phyloP scores from a whole-genome alignment of 805 yeast species.

The Teunomyces stri region DNA sequence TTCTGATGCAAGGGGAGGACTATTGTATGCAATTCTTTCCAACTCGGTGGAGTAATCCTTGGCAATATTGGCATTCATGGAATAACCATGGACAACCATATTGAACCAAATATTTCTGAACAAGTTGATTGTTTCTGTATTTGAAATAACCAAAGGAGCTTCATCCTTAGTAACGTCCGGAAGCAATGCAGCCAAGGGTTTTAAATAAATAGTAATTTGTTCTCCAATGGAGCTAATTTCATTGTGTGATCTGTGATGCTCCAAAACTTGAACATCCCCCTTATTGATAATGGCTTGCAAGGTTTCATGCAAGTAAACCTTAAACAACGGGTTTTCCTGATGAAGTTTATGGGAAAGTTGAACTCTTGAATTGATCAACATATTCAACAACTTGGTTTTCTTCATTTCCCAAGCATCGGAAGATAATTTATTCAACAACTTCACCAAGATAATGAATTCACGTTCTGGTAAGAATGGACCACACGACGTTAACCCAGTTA shows the following conservation, averaged over 20 bases:
- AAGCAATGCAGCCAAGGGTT: constrained; percentile 72
- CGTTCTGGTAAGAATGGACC: constrained; percentile 60
- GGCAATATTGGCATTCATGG: constrained; percentile 55
- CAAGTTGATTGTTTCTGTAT: constrained; percentile 51
- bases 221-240: constrained; percentile 70
- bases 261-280: constrained; percentile 75
- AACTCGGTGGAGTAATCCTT: constrained; percentile 48
- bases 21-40: constrained; percentile 71
- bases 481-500: constrained; percentile 61
- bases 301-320: constrained; percentile 60
- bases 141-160: constrained; percentile 41
- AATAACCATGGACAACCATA: constrained; percentile 86
- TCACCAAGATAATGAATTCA: constrained; percentile 64
- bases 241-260: constrained; percentile 75
- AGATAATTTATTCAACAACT: constrained; percentile 53
- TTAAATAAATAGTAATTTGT: constrained; percentile 60
- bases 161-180: constrained; percentile 51
- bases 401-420: constrained; percentile 42
- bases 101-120: constrained; percentile 95
- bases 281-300: constrained; percentile 64
- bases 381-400: constrained; percentile 34
- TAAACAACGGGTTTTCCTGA: constrained; percentile 43
- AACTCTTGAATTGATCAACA: constrained; percentile 51
- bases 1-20: constrained; percentile 40
- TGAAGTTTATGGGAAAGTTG: constrained; percentile 42